Base-by-base conservation (phyloP, 805 yeast species). In the Sugiyamaella chiloensis region DNA sequence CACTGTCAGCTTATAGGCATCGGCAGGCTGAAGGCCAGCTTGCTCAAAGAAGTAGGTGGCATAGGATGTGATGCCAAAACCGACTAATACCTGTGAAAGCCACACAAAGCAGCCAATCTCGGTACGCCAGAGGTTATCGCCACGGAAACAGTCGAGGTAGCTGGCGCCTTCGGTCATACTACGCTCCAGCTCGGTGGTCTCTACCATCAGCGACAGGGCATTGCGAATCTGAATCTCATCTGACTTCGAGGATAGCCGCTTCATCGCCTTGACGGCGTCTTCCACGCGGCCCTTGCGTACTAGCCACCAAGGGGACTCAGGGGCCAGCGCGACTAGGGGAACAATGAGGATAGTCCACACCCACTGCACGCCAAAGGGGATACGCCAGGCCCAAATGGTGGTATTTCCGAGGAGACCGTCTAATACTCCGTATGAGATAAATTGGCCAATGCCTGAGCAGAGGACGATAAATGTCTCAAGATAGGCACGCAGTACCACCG, bases 341-440 rank as follows among this genome's bases (percentile, higher is more conserved):
- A 69, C 53, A 20, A 79, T 58, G 26, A 79, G 79, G 9, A 71
- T 58, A 4, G 80, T 76, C 81, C 81, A 79, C 2, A 69, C 62
- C 83, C 83, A 79, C 62, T 79, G 84, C 11, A 79, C 50, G 4
- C 78, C 83, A 58, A 75, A 77, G 6, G 84, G 82, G 37, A 77
- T 66, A 44, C 72, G 65, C 60, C 75, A 80, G 6, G 79, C 72
- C 66, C 69, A 54, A 16, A 67, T 60, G 27, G 61, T 51, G 2
- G 47, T 48, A 14, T 17, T 53, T 42, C 49, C 26, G 40, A 43
- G 55, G 34, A 65, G 46, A 63, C 75, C 62, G 53, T 67, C 69
- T 43, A 55, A 52, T 24, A 80, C 74, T 48, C 84, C 80, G 8
- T 78, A 62, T 5, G 79, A 70, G 47, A 79, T 63, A 35, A 80